A percentile compares a stretch with the other conserved stretches of the same genome.
These are phyloP conservation scores for Neurospora sp. DNA, from an alignment of 495 filamentous ascomycete species.

Conservation along the genomic window DNA sequence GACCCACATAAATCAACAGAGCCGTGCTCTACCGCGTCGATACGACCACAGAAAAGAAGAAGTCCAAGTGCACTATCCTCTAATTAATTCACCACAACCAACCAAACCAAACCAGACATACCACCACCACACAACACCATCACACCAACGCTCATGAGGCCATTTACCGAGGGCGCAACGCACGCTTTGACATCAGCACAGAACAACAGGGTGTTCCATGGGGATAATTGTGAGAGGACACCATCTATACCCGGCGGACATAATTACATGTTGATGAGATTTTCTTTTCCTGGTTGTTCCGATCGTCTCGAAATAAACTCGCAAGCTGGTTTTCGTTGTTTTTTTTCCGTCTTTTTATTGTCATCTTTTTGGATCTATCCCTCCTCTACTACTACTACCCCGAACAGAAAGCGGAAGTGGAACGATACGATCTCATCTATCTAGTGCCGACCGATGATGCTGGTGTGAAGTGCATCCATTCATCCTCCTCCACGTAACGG, in stretches of 20 bases:
- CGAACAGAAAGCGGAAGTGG: neutral
- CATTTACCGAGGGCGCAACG: neutral
- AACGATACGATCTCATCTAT: neutral
- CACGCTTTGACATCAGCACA: neutral
- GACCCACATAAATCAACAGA: constrained; percentile 28
- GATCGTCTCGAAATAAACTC: neutral
- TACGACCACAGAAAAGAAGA: constrained; percentile 50
- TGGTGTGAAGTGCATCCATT: neutral
- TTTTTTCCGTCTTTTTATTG: constrained; percentile 8
- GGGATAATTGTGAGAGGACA: constrained; percentile 1
- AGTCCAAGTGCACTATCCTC: constrained; percentile 65
- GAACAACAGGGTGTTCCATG: neutral
- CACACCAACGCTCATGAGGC: neutral
- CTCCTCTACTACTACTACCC: neutral
- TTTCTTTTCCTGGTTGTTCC: constrained; percentile 1
- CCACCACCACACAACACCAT: neutral
- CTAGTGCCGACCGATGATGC: neutral
- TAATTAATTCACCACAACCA: constrained; percentile 24
- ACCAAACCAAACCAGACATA: neutral
- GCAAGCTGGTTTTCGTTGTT: constrained; percentile 1
- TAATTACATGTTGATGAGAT: constrained; percentile 1
- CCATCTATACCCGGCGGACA: constrained; percentile 19
- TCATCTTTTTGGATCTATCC: constrained; percentile 12
- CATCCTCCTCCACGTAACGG: neutral
- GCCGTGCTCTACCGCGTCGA: constrained; percentile 77